phyloP scores from a whole-genome alignment of 2,329 filamentous ascomycete genomes.

The Trichoderma simmonsii region DNA sequence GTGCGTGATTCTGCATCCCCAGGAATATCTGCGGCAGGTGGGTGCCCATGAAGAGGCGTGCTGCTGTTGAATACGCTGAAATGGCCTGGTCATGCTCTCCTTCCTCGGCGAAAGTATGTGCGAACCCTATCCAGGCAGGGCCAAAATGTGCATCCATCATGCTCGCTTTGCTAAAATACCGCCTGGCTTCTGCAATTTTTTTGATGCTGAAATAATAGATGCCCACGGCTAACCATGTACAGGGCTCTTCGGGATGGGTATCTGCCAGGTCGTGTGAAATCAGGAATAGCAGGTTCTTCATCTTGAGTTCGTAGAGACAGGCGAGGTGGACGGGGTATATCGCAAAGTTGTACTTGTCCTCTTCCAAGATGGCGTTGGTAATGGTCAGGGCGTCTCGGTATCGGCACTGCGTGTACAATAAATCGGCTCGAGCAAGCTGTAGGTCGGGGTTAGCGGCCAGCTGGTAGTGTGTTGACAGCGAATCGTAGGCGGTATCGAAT shows the following conservation, averaged over 20 bases:
- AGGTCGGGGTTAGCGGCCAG: slow-evolving; percentile 85
- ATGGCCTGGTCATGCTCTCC: slow-evolving; percentile 98
- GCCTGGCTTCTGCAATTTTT: slow-evolving; percentile 86
- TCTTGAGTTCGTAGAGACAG: slow-evolving; percentile 80
- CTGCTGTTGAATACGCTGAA: slow-evolving; percentile 93
- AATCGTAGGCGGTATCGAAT: slow-evolving; percentile 83
- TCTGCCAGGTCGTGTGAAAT: slow-evolving; percentile 91
- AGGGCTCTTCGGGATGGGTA: slow-evolving; percentile 84
- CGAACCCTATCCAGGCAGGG: slow-evolving; percentile 97
- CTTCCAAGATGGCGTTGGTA: slow-evolving; percentile 76
- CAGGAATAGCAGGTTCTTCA: slow-evolving; percentile 86
- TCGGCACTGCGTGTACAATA: slow-evolving; percentile 90
- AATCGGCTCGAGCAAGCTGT: slow-evolving; percentile 82
- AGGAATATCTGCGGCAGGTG: slow-evolving; percentile 94
- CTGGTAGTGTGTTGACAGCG: slow-evolving; percentile 89
- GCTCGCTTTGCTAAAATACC: slow-evolving; percentile 95
- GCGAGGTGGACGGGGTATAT: slow-evolving; percentile 90
- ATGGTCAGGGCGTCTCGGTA: slow-evolving; percentile 84
- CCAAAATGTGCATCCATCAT: slow-evolving; percentile 98
- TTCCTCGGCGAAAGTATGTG: slow-evolving; percentile 95
- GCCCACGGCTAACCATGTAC: slow-evolving; percentile 90
- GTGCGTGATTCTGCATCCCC: slow-evolving; percentile 95
- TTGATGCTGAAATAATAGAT: slow-evolving; percentile 89
- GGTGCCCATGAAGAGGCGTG: slow-evolving; percentile 91
- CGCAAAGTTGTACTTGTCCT: slow-evolving; percentile 84